Base-by-base conservation (phyloP, 306 rosid genomes). In the Cucumis melo region DNA sequence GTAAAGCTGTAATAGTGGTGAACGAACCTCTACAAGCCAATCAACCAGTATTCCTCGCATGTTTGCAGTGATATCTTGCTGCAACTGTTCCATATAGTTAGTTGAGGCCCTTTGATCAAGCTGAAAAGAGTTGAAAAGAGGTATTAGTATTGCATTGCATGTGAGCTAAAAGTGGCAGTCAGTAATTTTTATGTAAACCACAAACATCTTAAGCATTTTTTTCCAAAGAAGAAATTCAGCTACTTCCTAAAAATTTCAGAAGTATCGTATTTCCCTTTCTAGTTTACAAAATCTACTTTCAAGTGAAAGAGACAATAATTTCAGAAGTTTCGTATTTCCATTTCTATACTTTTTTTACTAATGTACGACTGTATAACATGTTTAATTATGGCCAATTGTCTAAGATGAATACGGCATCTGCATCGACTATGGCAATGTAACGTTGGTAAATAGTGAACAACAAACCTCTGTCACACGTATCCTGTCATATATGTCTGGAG, bases 11-110 rank as follows among this genome's bases (percentile, higher is more conserved):
- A 23, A 24, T 0, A 38, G 55, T 36, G 73, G 56, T 15, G 70
- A 56, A 79, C 89, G 76, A 61, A 90, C 98, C 98, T 92, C 98
- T 80, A 92, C 93, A 80, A 92, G 94, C 98, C 98, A 92, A 81
- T 92, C 96, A 73, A 92, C 79, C 74, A 92, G 84, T 83, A 92
- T 85, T 71, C 87, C 91, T 44, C 98, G 82, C 98, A 92, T 92
- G 84, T 71, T 83, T 46, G 94, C 89, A 87, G 60, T 87, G 88
- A 92, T 85, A 63, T 91, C 91, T 39, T 4, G 84, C 83, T 92
- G 98, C 89, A 90, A 56, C 82, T 63, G 79, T 58, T 88, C 93
- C 93, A 92, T 90, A 78, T 92, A 91, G 73, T 83, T 29, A 36
- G 80, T 19, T 38, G 87, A 63, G 58, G 92, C 87, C 73, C 92